Percentiles rank a stretch among this genome's conserved stretches.
Evolutionary conservation across 345 rosid genomes (phyloP).

Genomic region (Populus simonii): DNA sequence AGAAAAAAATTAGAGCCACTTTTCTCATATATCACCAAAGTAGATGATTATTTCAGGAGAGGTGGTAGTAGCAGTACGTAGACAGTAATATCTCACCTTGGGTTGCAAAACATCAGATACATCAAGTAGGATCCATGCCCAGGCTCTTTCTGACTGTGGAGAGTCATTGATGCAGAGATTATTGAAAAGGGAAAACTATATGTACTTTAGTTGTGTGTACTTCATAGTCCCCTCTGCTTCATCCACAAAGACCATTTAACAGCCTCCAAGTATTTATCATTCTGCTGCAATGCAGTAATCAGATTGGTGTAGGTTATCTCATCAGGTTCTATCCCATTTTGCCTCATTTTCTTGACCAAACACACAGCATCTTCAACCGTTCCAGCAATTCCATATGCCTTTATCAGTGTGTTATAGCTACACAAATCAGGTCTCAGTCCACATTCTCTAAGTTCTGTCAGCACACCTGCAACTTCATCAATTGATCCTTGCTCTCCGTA

Average conservation of each 20-base stretch:
- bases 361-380: constrained; percentile 83
- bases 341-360: constrained; percentile 83
- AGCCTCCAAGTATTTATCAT: constrained; percentile 84
- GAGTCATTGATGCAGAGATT: neutral
- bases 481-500: constrained; percentile 85
- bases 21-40: neutral
- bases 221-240: constrained; percentile 74
- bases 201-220: neutral
- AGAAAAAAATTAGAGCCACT: neutral
- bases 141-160: neutral
- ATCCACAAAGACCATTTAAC: constrained; percentile 94
- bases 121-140: neutral
- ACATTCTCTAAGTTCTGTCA: constrained; percentile 57
- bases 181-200: neutral
- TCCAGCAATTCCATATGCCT: constrained; percentile 92
- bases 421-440: constrained; percentile 72
- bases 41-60: neutral
- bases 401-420: constrained; percentile 89
- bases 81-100: neutral
- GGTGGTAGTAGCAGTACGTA: neutral
- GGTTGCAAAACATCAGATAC: neutral
- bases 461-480: constrained; percentile 59
- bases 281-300: constrained; percentile 63
- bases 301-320: constrained; percentile 69
- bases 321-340: constrained; percentile 63